phyloP scores from a whole-genome alignment of 2,329 filamentous ascomycete species.

The Trichophyton rubrum region DNA sequence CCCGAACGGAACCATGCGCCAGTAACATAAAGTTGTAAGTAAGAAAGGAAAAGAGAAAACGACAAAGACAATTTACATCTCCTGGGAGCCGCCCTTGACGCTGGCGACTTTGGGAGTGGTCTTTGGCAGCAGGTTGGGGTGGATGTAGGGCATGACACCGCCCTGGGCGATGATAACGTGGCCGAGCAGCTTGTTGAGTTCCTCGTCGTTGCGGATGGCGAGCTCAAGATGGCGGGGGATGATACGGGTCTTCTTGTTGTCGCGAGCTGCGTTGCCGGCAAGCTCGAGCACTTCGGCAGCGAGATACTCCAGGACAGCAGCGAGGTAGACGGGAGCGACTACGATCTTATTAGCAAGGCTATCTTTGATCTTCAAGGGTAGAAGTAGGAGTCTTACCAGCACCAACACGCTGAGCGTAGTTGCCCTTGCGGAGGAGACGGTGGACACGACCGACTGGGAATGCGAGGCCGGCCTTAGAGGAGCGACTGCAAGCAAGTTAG shows the following conservation, averaged over 20 bases:
- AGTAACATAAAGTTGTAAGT: slow-evolving; percentile 30
- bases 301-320: slow-evolving; percentile 12
- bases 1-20: slow-evolving; percentile 51
- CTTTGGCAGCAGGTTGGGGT: slow-evolving; percentile 98
- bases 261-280: slow-evolving; percentile 75
- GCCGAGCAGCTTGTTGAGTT: slow-evolving; percentile 96
- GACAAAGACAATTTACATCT: slow-evolving; percentile 37
- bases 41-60: slow-evolving; percentile 33
- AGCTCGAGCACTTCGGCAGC: slow-evolving; percentile 13
- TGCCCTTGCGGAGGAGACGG: slow-evolving; percentile 96
- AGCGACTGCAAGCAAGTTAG: slow-evolving; percentile 52
- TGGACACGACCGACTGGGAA: slow-evolving; percentile 99
- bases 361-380: neutral
- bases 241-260: slow-evolving; percentile 99
- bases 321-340: slow-evolving; percentile 83
- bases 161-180: slow-evolving; percentile 95
- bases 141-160: slow-evolving; percentile 93
- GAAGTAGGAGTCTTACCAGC: slow-evolving; percentile 50
- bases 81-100: slow-evolving; percentile 74
- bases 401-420: slow-evolving; percentile 99
- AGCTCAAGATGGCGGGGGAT: slow-evolving; percentile 98
- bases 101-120: slow-evolving; percentile 82
- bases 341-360: slow-evolving; percentile 1
- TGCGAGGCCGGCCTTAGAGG: slow-evolving; percentile 96
- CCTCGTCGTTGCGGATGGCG: slow-evolving; percentile 98